Base-by-base conservation (phyloP, 2,329 filamentous ascomycete genomes). In the Stachybotrys elegans region DNA sequence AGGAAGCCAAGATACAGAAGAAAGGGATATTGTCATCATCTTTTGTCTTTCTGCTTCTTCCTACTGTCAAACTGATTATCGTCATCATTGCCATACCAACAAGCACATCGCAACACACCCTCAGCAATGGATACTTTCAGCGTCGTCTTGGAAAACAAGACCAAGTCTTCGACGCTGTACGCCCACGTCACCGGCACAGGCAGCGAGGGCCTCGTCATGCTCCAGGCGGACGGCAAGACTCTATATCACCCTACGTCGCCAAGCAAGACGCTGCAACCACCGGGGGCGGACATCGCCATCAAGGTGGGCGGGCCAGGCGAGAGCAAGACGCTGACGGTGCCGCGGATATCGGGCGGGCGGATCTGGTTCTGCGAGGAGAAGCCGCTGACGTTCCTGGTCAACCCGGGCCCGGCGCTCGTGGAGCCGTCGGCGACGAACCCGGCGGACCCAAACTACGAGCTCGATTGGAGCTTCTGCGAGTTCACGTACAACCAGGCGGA, bases 401-500 rank as follows among this genome's bases (percentile, higher is more conserved):
- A 91, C 61, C 83, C 80, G 21, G 81, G 80, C 14, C 82, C 86
- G 6, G 83, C 79, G 2, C 71, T 91, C 13, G 86, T 90, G 35
- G 86, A 90, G 64, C 87, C 87, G 0, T 83, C 81, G 9, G 79
- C 84, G 21, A 84, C 78, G 23, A 90, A 90, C 60, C 60, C 71
- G 0, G 61, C 72, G 0, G 84, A 88, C 55, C 63, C 72, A 3
- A 87, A 86, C 59, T 80, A 81, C 57, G 66, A 75, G 27, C 65
- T 76, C 37, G 65, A 71, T 46, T 88, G 83, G 83, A 76, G 73
- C 22, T 88, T 87, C 57, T 80, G 75, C 66, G 84, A 88, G 62
- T 82, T 86, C 54, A 84, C 82, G 14, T 84, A 76, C 63, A 85
- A 85, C 61, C 54, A 63, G 27, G 56, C 60, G 23, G 72, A 85